Evolutionary conservation across 1,139 yeast genomes (phyloP).

Genomic region (Kodamaea sp.): DNA sequence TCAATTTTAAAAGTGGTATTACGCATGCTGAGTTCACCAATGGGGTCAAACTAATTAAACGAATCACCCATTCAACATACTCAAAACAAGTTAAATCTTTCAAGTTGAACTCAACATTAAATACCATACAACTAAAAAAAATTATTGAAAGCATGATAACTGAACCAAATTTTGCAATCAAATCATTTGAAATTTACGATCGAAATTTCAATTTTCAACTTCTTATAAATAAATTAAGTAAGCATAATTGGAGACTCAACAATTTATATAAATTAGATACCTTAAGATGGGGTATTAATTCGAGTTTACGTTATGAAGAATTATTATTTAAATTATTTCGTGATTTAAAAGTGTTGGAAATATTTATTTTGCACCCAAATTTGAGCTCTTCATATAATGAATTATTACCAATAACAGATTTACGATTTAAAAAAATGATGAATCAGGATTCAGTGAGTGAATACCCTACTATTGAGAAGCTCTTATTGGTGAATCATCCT

Average conservation of each 20-base stretch:
- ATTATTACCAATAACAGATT: constrained; percentile 21
- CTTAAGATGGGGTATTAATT: constrained; percentile 27
- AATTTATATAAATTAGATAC: constrained; percentile 20
- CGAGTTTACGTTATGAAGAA: constrained; percentile 22
- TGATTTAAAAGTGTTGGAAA: constrained; percentile 19
- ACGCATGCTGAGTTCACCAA: constrained; percentile 27
- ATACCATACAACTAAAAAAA: constrained; percentile 20
- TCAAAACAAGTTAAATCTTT: constrained; percentile 20
- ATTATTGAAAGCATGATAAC: constrained; percentile 26
- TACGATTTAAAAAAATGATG: constrained; percentile 13
- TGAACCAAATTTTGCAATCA: constrained; percentile 19
- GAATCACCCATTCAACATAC: constrained; percentile 15
- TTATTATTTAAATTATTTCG: constrained; percentile 27
- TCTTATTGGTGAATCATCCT: constrained; percentile 29
- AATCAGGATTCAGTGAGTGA: background rate
- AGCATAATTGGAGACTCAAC: constrained; percentile 25
- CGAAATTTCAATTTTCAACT: constrained; percentile 24
- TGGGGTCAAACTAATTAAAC: constrained; percentile 28
- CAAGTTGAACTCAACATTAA: constrained; percentile 24
- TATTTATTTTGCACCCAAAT: constrained; percentile 14
- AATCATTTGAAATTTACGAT: constrained; percentile 27
- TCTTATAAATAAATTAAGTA: constrained; percentile 23
- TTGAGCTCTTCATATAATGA: constrained; percentile 17
- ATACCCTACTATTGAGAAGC: constrained; percentile 15
- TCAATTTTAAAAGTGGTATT: constrained; percentile 26